phyloP scores from a whole-genome alignment of 2,329 filamentous ascomycete species.

The Stromatinia cepivora region DNA sequence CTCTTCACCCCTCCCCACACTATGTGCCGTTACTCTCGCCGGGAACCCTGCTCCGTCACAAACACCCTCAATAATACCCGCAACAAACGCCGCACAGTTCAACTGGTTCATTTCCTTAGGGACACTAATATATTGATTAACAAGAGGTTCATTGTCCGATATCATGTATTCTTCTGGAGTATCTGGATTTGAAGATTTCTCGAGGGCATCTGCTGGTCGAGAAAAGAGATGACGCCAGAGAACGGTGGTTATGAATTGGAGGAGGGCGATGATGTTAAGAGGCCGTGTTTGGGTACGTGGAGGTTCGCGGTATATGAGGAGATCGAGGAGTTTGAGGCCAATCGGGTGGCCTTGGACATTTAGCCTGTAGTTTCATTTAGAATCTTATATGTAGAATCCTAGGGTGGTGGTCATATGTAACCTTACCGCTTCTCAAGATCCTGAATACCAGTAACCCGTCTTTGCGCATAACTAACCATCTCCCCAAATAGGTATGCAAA shows the following conservation, averaged over 20 bases:
- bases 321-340: conserved; percentile 90
- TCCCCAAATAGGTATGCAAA: conserved; percentile 96
- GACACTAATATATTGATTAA: conserved; percentile 90
- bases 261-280: conserved; percentile 82
- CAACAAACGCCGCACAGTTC: conserved; percentile 94
- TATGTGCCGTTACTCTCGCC: conserved; percentile 87
- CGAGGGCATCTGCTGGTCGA: conserved; percentile 86
- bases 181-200: conserved; percentile 78
- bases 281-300: conserved; percentile 72
- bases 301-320: conserved; percentile 82
- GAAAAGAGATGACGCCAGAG: conserved; percentile 92
- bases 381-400: background rate
- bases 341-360: conserved; percentile 92
- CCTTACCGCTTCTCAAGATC: conserved; percentile 85
- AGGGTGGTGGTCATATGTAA: background rate
- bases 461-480: conserved; percentile 94
- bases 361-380: conserved; percentile 55
- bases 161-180: conserved; percentile 98
- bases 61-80: conserved; percentile 91
- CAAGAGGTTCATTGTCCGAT: conserved; percentile 94
- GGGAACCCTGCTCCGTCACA: conserved; percentile 92
- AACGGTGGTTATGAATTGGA: conserved; percentile 92
- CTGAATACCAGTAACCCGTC: conserved; percentile 85
- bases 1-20: conserved; percentile 58
- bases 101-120: conserved; percentile 95